Percentiles rank a stretch among this genome's conserved stretches.
phyloP scores from a whole-genome alignment of 75 land plant species.

The Selaginella moellendorffii region DNA sequence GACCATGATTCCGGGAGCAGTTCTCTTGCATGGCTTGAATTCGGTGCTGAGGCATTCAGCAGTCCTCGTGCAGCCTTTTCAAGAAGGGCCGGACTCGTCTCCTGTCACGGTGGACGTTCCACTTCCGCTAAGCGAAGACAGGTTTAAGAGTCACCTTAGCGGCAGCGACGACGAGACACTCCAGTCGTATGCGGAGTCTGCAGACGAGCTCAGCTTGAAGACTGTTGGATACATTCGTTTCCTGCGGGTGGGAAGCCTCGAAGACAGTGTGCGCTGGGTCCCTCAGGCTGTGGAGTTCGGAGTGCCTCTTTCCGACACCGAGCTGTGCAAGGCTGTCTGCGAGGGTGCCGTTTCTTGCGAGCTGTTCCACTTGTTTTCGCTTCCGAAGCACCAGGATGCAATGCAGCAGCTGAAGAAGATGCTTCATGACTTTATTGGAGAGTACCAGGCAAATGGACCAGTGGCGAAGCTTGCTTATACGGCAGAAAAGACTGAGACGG shows the following conservation, averaged over 20 bases:
- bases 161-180: not conserved
- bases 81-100: constrained; percentile 9
- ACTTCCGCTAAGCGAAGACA: not conserved
- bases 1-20: constrained; percentile 63
- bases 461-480: constrained; percentile 57
- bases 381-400: constrained; percentile 53
- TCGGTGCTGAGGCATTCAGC: constrained; percentile 69
- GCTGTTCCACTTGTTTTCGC: constrained; percentile 52
- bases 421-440: constrained; percentile 63
- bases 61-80: constrained; percentile 82
- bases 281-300: constrained; percentile 92
- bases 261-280: constrained; percentile 56
- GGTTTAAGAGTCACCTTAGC: not conserved
- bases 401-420: constrained; percentile 67
- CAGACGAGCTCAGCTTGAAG: constrained; percentile 43
- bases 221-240: constrained; percentile 78
- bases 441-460: constrained; percentile 76
- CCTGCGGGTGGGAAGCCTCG: constrained; percentile 33
- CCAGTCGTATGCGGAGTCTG: constrained; percentile 1
- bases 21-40: constrained; percentile 89
- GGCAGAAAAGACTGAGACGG: constrained; percentile 35
- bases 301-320: constrained; percentile 80
- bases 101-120: not conserved
- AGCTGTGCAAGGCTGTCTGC: constrained; percentile 62
- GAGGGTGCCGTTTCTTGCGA: constrained; percentile 51